These are phyloP conservation scores for Aspergillus proliferans DNA, from an alignment of 2,329 filamentous ascomycete species.

Conservation along the genomic window DNA sequence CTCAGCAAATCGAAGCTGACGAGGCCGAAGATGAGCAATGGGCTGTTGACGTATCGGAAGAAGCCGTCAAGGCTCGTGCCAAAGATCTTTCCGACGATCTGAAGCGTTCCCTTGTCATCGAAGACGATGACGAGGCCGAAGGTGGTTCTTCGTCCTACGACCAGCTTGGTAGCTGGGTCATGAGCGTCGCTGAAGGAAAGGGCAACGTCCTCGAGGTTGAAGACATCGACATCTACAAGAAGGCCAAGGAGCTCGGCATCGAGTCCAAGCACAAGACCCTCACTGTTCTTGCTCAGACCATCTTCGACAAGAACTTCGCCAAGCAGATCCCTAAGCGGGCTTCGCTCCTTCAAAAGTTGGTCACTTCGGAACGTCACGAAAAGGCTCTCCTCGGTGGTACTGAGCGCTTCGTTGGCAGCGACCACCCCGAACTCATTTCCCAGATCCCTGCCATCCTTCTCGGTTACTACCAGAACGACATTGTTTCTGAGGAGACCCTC, in stretches of 20 bases:
- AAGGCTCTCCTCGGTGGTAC: conserved; percentile 93
- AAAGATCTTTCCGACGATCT: conserved; percentile 90
- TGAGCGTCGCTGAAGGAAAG: conserved; percentile 62
- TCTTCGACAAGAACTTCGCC: conserved; percentile 86
- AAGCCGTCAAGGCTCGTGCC: conserved; percentile 89
- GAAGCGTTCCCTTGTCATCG: conserved; percentile 82
- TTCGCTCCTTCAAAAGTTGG: conserved; percentile 83
- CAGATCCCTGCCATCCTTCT: conserved; percentile 81
- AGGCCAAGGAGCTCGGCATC: conserved; percentile 93
- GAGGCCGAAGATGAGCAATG: conserved; percentile 81
- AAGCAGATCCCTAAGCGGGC: conserved; percentile 81
- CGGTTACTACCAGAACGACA: conserved; percentile 83
- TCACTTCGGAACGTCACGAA: conserved; percentile 87
- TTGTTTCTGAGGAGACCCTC: conserved; percentile 80
- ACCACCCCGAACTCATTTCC: conserved; percentile 70
- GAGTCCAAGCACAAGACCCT: conserved; percentile 91
- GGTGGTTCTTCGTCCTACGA: conserved; percentile 79
- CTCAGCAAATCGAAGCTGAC: conserved; percentile 64
- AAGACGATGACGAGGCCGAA: conserved; percentile 69
- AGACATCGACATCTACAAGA: conserved; percentile 88
- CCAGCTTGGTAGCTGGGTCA: conserved; percentile 87
- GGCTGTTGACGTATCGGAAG: conserved; percentile 94
- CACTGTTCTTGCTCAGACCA: conserved; percentile 82
- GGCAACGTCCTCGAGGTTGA: conserved; percentile 72
- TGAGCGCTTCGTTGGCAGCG: conserved; percentile 81